Evolutionary conservation across 2,329 filamentous ascomycete species (phyloP), one percentile per base, ranked within the genome.

Genomic region (Trichoderma sp.): DNA sequence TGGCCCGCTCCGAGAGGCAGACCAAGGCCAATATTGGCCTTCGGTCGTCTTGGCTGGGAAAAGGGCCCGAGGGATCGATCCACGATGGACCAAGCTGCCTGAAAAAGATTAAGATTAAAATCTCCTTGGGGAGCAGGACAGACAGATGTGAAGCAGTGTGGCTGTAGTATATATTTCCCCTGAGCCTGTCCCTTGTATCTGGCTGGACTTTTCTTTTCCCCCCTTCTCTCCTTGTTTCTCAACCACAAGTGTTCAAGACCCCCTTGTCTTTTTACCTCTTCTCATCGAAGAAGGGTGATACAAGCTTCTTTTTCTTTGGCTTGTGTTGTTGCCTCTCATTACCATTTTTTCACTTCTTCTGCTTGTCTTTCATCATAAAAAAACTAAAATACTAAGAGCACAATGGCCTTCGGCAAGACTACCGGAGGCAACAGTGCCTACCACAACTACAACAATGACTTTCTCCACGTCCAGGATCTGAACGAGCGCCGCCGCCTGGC

Each of bases 401-500:
- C 54, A 46, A 66, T 66, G 67, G 70, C 59, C 58, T 65, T 61
- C 11, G 73, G 73, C 68, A 85, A 84, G 76, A 91, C 89, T 1
- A 75, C 83, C 0, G 90, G 90, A 70, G 89, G 90, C 73, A 91
- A 92, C 75, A 84, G 84, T 70, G 90, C 90, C 70, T 92, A 90
- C 81, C 89, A 90, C 82, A 93, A 93, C 82, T 93, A 90, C 80
- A 86, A 93, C 82, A 92, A 92, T 76, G 89, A 92, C 79, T 92
- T 90, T 74, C 70, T 81, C 39, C 84, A 87, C 74, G 75, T 90
- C 73, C 82, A 86, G 70, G 91, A 95, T 77, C 87, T 91, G 70
- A 93, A 93, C 73, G 91, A 95, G 84, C 89, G 92, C 68, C 86
- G 92, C 73, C 87, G 92, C 71, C 87, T 93, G 37, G 92, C 92